A percentile compares a stretch with the other conserved stretches of the same genome.
These are phyloP conservation scores for Cordyceps farinosa DNA, from an alignment of 2,329 filamentous ascomycete genomes.

Conservation along the genomic window DNA sequence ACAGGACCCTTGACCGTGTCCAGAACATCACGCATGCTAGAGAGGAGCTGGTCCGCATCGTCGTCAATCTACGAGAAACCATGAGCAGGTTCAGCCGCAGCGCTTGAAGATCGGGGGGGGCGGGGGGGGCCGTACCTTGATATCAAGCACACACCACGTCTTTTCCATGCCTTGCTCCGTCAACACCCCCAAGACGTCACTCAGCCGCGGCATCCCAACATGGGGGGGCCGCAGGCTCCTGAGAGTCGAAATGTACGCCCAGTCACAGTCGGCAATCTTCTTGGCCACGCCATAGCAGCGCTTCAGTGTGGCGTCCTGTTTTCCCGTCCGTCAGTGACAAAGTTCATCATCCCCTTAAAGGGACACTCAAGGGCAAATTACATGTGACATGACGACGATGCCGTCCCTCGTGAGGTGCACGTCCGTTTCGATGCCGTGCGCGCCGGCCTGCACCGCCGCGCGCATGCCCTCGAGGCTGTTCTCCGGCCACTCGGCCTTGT, in stretches of 20 bases:
- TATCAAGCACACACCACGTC: constrained; percentile 81
- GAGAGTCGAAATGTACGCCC: constrained; percentile 66
- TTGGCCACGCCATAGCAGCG: constrained; percentile 76
- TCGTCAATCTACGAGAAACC: constrained; percentile 37
- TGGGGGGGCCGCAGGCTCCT: constrained; percentile 65
- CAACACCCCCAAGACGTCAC: constrained; percentile 71
- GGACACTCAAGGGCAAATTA: constrained; percentile 35
- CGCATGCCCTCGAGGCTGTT: constrained; percentile 80
- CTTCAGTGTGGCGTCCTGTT: constrained; percentile 68
- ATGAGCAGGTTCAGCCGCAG: background rate
- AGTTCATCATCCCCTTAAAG: background rate
- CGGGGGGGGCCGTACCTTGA: constrained; percentile 60
- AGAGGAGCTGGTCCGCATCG: constrained; percentile 66
- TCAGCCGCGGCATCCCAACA: constrained; percentile 68
- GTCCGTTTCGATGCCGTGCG: constrained; percentile 84
- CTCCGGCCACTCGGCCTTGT: constrained; percentile 74
- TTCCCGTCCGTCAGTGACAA: background rate
- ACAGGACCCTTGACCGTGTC: constrained; percentile 44
- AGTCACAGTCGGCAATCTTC: constrained; percentile 72
- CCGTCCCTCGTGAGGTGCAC: constrained; percentile 78
- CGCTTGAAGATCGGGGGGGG: too few species aligned
- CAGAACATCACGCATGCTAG: constrained; percentile 62
- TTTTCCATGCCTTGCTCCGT: constrained; percentile 59
- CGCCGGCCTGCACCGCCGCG: constrained; percentile 68
- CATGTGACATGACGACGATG: constrained; percentile 81